Evolutionary conservation across 2,329 filamentous ascomycete genomes (phyloP).

Genomic region (Cylindrodendrum hubeiense): DNA sequence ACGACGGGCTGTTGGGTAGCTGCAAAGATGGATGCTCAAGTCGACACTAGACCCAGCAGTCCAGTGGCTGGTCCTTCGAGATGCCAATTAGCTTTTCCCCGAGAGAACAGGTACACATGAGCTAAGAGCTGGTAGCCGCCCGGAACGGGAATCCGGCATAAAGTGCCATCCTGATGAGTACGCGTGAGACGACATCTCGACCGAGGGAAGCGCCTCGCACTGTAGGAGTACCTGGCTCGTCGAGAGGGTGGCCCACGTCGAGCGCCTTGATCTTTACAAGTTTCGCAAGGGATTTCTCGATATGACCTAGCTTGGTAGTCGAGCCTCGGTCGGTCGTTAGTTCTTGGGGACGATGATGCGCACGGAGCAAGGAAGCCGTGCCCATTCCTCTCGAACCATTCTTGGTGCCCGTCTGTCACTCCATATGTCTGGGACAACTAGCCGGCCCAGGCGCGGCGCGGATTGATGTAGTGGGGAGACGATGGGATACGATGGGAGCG

Average conservation of each 20-base stretch:
- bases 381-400: slow-evolving; percentile 7
- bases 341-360: slow-evolving; percentile 1
- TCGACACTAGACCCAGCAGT: slow-evolving; percentile 4
- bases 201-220: slow-evolving; percentile 31
- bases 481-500: neutral
- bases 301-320: slow-evolving; percentile 15
- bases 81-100: neutral
- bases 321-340: neutral
- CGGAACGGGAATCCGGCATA: slow-evolving; percentile 3
- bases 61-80: slow-evolving; percentile 11
- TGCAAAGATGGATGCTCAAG: neutral
- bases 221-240: slow-evolving; percentile 20
- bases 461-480: neutral
- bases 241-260: too few species aligned
- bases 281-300: slow-evolving; percentile 21
- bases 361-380: neutral
- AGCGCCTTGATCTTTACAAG: slow-evolving; percentile 1
- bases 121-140: neutral
- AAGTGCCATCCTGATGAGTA: neutral
- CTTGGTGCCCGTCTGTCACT: slow-evolving; percentile 17
- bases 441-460: neutral
- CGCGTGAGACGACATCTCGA: neutral
- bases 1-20: slow-evolving; percentile 3
- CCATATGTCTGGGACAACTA: slow-evolving; percentile 8
- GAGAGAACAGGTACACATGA: neutral